Evolutionary conservation across 2,329 filamentous ascomycete species (phyloP).

Genomic region (Dactylellina leptospora): DNA sequence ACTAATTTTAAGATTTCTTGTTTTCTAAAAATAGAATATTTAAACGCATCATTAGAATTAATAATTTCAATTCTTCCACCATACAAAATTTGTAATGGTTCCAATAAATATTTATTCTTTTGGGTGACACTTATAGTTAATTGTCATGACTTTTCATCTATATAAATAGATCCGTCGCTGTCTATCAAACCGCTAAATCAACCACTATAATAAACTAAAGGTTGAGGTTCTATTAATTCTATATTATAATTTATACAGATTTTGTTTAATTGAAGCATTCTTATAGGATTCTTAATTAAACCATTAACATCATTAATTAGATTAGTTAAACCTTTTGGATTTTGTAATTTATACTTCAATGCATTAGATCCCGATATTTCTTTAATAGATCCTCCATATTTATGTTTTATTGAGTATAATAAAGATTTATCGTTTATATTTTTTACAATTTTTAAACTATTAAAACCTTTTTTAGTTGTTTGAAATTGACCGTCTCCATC

Average conservation of each 20-base stretch:
- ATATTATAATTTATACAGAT: constrained; percentile 52
- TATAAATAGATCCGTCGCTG: constrained; percentile 49
- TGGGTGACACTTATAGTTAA: constrained; percentile 51
- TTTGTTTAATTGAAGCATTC: constrained; percentile 53
- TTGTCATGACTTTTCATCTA: constrained; percentile 48
- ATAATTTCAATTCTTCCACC: constrained; percentile 48
- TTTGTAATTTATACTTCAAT: constrained; percentile 17
- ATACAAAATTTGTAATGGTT: constrained; percentile 52
- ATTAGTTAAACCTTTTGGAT: not conserved
- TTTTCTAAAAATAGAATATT: constrained; percentile 54
- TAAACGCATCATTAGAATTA: constrained; percentile 51
- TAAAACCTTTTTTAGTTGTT: constrained; percentile 7
- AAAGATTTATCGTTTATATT: constrained; percentile 22
- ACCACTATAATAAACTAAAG: constrained; percentile 51
- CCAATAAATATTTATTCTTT: constrained; percentile 54
- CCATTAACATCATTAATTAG: constrained; percentile 51
- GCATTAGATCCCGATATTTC: constrained; percentile 2
- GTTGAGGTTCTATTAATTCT: constrained; percentile 49
- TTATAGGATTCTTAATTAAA: constrained; percentile 47
- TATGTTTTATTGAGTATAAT: constrained; percentile 21
- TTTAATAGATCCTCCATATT: constrained; percentile 19
- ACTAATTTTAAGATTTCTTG: constrained; percentile 50
- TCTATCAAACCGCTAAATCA: constrained; percentile 54
- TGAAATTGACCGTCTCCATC: constrained; percentile 1
- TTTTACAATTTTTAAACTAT: constrained; percentile 12